These are phyloP conservation scores for Botryobasidium botryosum DNA, from an alignment of 768 basidiomycete species.

Conservation along the genomic window DNA sequence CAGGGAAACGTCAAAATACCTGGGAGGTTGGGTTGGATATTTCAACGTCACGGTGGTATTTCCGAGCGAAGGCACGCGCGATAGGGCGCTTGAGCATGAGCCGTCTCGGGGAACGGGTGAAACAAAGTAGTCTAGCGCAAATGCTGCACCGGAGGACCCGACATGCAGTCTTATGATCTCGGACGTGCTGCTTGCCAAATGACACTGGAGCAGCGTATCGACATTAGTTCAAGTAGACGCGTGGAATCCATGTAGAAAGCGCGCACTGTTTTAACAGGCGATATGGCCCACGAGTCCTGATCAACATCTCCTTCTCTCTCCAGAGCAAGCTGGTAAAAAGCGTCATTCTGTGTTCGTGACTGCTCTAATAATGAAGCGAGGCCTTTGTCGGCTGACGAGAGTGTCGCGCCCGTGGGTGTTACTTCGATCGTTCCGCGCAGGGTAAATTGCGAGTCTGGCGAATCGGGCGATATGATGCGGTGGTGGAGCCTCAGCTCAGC, in stretches of 20 bases:
- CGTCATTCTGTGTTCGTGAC: too few relatives aligned
- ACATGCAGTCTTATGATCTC: slow-evolving; percentile 45
- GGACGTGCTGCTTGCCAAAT: slow-evolving; percentile 34
- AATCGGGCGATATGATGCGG: too few relatives aligned
- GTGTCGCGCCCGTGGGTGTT: too few relatives aligned
- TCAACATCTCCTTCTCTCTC: slow-evolving; percentile 29
- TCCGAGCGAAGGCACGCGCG: slow-evolving; percentile 18
- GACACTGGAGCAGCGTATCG: slow-evolving; percentile 35
- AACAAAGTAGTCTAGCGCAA: slow-evolving; percentile 56
- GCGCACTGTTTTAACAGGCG: slow-evolving; percentile 44
- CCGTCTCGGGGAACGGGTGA: slow-evolving; percentile 52
- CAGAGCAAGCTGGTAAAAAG: slow-evolving; percentile 66
- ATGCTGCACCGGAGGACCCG: slow-evolving; percentile 28
- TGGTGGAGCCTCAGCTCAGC: too few relatives aligned
- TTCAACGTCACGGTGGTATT: slow-evolving; percentile 39
- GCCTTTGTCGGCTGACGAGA: too few relatives aligned
- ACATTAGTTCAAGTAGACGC: background rate
- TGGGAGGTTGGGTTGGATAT: slow-evolving; percentile 34
- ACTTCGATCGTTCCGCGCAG: too few relatives aligned
- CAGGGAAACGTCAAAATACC: slow-evolving; percentile 23
- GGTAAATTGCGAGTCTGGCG: too few relatives aligned
- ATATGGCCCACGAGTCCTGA: slow-evolving; percentile 35
- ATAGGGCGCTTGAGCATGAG: slow-evolving; percentile 30
- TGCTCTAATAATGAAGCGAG: too few relatives aligned
- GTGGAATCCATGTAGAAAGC: background rate